Base-by-base conservation (phyloP, 805 yeast species). In the Saccharomycopsis sp. region DNA sequence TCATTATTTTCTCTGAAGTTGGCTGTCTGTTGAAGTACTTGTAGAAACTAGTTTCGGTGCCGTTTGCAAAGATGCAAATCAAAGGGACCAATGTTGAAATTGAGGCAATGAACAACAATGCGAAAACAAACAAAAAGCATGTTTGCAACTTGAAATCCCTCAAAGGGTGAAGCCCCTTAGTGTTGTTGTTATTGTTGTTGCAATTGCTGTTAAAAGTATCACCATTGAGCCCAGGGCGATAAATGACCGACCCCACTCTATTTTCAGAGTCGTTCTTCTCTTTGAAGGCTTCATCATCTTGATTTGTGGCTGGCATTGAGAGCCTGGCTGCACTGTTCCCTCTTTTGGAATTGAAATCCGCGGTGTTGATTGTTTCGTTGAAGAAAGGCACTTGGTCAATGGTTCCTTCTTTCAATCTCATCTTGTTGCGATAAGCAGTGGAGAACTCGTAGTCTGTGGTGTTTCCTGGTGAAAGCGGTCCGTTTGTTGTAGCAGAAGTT, bases 21-120 rank as follows among this genome's bases (percentile, higher is more conserved):
- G n/a, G n/a, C n/a, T n/a, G n/a, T 23, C 55, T 50, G 1, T 46
- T 36, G 42, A 66, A 57, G 43, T 58, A 67, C 1, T 45, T 53
- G 15, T 38, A 34, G 3, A 60, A 58, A 4, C 55, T 40, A 1
- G 37, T 20, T 31, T 51, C 56, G 1, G 65, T 59, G 0, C 70
- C 71, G 26, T 55, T 49, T 1, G 60, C 47, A 18, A 57, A 53
- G 2, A 59, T 48, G 2, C 59, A 49, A 1, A 53, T 43, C 4
- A 44, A 36, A 5, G 48, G 48, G 13, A 38, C 34, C 16, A 32
- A 34, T n/a, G 32, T 34, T 23, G 45, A 37, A 12, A 45, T 27
- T 10, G 39, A 23, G 4, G 23, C 25, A 6, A 44, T 19, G 7
- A 41, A 26, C 16, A 44, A 25, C 7, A 30, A 13, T 2, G 39